Percentiles rank a stretch among this genome's conserved stretches.
These are phyloP conservation scores for Monilinia polystroma DNA, from an alignment of 2,329 filamentous ascomycete genomes.

Conservation along the genomic window DNA sequence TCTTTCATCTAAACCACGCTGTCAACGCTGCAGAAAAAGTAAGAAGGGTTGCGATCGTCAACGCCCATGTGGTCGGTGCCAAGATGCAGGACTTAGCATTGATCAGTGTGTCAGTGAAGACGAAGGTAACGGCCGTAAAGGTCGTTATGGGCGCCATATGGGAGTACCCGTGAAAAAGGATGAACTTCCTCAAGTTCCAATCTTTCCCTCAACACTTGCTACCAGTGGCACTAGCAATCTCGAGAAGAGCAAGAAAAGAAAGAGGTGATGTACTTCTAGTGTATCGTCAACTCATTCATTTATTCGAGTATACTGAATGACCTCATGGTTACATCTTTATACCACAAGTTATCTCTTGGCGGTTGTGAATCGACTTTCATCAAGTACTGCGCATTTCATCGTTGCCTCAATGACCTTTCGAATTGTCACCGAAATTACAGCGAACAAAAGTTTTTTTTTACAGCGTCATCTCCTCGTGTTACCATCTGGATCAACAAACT, in stretches of 20 bases:
- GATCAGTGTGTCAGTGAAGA: constrained; percentile 97
- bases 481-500: constrained; percentile 3
- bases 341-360: constrained; percentile 3
- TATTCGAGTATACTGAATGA: constrained; percentile 6
- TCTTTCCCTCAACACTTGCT: constrained; percentile 37
- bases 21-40: constrained; percentile 97
- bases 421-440: not conserved
- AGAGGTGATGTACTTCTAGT: constrained; percentile 48
- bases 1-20: constrained; percentile 90
- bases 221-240: constrained; percentile 40
- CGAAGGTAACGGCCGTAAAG: constrained; percentile 94
- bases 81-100: constrained; percentile 88
- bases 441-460: constrained; percentile 12
- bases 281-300: constrained; percentile 1
- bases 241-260: constrained; percentile 69
- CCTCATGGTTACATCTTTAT: not conserved
- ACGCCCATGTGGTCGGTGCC: constrained; percentile 90
- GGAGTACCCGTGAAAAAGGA: constrained; percentile 63
- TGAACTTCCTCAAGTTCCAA: constrained; percentile 45
- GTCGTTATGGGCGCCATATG: constrained; percentile 78
- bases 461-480: constrained; percentile 4
- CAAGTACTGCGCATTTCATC: not conserved
- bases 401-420: not conserved
- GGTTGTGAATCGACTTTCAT: not conserved
- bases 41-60: constrained; percentile 99